These are phyloP conservation scores for Naegleria fowleri DNA, from an alignment of 208 protist species.

Conservation along the genomic window DNA sequence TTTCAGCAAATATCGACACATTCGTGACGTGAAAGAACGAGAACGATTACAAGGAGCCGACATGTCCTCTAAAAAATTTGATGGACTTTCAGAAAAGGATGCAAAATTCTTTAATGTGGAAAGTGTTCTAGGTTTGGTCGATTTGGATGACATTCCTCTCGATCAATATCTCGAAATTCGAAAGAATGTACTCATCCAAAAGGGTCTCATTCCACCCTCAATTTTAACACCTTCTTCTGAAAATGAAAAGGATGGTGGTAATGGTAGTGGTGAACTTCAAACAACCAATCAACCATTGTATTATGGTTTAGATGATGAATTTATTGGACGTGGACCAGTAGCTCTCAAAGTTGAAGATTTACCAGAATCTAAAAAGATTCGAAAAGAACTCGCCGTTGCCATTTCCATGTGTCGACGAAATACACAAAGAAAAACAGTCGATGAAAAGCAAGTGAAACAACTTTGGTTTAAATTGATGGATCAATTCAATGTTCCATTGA, in stretches of 20 bases:
- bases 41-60: neutral
- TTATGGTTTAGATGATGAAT: neutral
- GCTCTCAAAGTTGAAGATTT: neutral
- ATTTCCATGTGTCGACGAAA: neutral
- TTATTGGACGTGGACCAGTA: neutral
- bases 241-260: neutral
- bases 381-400: neutral
- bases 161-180: neutral
- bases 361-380: neutral
- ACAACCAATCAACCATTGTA: neutral
- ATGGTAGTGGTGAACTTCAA: neutral
- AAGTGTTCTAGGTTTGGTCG: neutral
- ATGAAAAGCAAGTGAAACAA: conserved; percentile 11
- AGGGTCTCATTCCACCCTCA: neutral
- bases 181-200: neutral
- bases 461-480: conserved; percentile 18
- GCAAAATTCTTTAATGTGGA: neutral
- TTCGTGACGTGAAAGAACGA: neutral
- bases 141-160: neutral
- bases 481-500: neutral
- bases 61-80: too few species aligned
- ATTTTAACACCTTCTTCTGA: neutral
- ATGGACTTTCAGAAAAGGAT: neutral
- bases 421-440: neutral
- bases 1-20: neutral